Conservation (phyloP, 2,329 filamentous ascomycete species). For the Cyanodermella asteris region DNA sequence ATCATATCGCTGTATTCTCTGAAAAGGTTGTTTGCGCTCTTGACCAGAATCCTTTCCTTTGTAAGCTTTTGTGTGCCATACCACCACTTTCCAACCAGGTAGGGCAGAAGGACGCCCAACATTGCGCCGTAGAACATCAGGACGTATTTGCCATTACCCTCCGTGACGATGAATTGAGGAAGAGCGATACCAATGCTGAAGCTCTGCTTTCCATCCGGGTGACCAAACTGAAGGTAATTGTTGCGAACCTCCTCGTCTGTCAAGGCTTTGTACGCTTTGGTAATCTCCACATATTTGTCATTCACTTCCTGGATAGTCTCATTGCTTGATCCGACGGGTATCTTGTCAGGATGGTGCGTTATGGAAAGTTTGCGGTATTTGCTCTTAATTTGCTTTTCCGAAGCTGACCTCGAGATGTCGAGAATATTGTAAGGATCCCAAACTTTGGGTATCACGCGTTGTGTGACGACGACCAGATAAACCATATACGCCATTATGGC, state of each 20-base stretch:
- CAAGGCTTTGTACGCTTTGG: constrained; percentile 92
- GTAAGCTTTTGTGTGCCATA: constrained; percentile 87
- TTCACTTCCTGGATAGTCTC: constrained; percentile 71
- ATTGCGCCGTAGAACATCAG: constrained; percentile 72
- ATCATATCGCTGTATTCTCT: constrained; percentile 74
- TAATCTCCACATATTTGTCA: constrained; percentile 76
- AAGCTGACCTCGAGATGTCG: constrained; percentile 62
- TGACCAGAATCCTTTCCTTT: constrained; percentile 79
- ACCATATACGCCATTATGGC: constrained; percentile 70
- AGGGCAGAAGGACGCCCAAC: constrained; percentile 76
- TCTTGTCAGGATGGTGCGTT: constrained; percentile 83
- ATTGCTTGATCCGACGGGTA: constrained; percentile 70
- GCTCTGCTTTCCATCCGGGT: constrained; percentile 95
- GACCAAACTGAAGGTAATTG: constrained; percentile 88
- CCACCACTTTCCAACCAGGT: constrained; percentile 93
- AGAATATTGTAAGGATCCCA: constrained; percentile 97
- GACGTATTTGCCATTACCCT: constrained; percentile 90
- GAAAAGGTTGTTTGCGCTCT: constrained; percentile 88
- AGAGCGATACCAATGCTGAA: constrained; percentile 95
- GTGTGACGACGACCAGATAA: constrained; percentile 69
- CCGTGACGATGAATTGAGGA: constrained; percentile 75
- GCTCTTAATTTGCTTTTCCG: constrained; percentile 78
- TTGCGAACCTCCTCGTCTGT: constrained; percentile 95
- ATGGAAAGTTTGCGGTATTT: constrained; percentile 74
- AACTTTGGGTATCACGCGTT: constrained; percentile 48